Conservation (phyloP, 148 eudicot genomes). For the Nepenthes gracilis region DNA sequence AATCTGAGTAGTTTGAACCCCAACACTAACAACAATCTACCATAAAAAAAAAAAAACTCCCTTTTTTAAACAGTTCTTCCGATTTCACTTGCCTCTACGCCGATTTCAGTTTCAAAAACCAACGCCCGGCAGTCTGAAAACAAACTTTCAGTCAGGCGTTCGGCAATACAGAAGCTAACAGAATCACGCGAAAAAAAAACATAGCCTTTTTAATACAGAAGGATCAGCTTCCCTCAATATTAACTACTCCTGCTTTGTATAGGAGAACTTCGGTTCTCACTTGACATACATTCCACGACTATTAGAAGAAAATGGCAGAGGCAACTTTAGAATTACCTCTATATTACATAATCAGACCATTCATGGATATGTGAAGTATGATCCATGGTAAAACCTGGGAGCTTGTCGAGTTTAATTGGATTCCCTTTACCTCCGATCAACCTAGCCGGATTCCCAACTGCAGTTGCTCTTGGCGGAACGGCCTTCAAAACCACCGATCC, state of each 20-base stretch:
- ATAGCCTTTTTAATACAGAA: too few relatives aligned
- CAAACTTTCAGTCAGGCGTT: too few relatives aligned
- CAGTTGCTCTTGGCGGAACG: constrained; percentile 58
- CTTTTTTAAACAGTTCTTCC: too few relatives aligned
- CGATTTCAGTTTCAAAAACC: too few relatives aligned
- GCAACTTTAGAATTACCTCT: constrained; percentile 1
- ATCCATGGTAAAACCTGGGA: constrained; percentile 71
- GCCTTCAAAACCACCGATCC: constrained; percentile 63
- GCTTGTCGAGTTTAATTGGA: constrained; percentile 35
- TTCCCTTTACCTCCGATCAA: constrained; percentile 67
- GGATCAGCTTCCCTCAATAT: constrained; percentile 3
- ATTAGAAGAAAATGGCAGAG: neutral
- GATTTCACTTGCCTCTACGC: too few relatives aligned
- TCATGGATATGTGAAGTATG: constrained; percentile 53
- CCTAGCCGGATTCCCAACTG: constrained; percentile 82
- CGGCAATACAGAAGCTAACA: too few relatives aligned
- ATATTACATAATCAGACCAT: constrained; percentile 72
- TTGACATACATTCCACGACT: neutral
- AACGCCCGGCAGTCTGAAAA: too few relatives aligned
- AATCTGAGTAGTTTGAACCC: too few relatives aligned
- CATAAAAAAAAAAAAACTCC: too few relatives aligned
- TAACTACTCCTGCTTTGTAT: constrained; percentile 2
- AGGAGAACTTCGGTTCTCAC: constrained; percentile 36
- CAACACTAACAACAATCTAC: too few relatives aligned
- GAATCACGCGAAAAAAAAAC: too few relatives aligned